Base-by-base conservation (phyloP, 1,139 yeast species). In the Yamadazyma sp. region DNA sequence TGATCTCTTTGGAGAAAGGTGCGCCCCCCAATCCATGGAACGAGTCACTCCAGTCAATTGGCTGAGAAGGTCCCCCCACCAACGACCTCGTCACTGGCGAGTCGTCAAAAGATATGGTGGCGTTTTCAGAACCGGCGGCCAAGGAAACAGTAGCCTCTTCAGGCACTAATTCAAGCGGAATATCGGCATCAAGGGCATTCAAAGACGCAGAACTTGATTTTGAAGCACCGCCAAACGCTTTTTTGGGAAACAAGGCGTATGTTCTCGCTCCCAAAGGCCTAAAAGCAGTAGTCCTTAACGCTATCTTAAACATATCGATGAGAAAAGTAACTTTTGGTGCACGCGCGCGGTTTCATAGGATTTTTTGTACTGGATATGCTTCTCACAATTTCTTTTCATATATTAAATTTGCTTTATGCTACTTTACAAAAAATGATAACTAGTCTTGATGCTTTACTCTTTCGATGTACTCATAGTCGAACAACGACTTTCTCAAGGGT, bases 11-110 rank as follows among this genome's bases (percentile, higher is more conserved):
- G 3, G 83, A 63, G 54, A 92, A 92, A 0, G 96, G 84, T 22
- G 74, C 77, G 2, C 80, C 68, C 1, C 96, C 97, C 23, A 92
- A 66, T 0, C 98, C 98, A 53, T 77, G 83, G 63, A 81, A 87
- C 1, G 94, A 83, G 31, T 76, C 81, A 4, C 87, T 74, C 95
- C 95, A 87, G 54, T 86, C 66, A 28, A 74, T 61, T 4, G 61
- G 59, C 16, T 51, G 53, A 22, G 42, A 36, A 12, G 35, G 44
- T 9, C 12, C 5, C 11, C 22, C 22, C 22, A 20, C 22, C 8
- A 14, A 16, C 8, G n/a, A 30, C 22, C 12, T n/a, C 12, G 42
- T 30, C 10, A 44, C 25, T 2, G 53, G 48, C 6, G 41, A 33
- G 22, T 45, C 46, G 22, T 40, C 36, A 15, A 45, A 37, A 1